Evolutionary conservation across 116 monocot species (phyloP), one percentile per base, ranked within the genome.

Genomic region (Iris pallida): DNA sequence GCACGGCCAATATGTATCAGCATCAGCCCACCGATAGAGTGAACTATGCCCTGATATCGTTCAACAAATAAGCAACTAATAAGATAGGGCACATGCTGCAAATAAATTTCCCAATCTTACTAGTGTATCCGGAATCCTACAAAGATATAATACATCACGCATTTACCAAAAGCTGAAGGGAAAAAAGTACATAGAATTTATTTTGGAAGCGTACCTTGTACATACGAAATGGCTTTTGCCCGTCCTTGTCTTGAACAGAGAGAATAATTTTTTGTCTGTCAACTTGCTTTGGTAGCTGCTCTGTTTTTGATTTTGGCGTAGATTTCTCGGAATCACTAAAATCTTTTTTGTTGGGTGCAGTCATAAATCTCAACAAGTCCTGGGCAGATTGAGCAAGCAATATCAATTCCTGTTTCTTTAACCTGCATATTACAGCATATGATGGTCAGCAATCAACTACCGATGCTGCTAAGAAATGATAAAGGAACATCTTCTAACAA

Each of bases 211-310:
- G 20, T 84, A 92, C 97, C 97, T 72, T 80, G 73, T 87, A 87
- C 48, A 97, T 17, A 6, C 92, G 85, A 46, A 87, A 85, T 59
- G 92, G 92, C 55, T 87, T 89, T 53, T 65, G 75, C 2, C 76
- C 87, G 47, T 80, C 87, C 61, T 87, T 89, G 73, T 78, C 92
- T 66, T 92, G 97, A 66, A 97, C 74, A 17, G 90, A 85, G 61
- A 97, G 80, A n/a, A 97, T 57, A 40, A 97, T 83, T 57, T 88
- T 97, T 55, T 70, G 73, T 45, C 87, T 90, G 57, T 74, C 77
- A 16, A 68, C 67, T 40, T 76, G 57, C 72, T 80, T 69, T 49
- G 63, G 41, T 62, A 61, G 63, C 48, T 66, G 8, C 13, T 73
- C 79, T 10, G n/a, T 63, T 72, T 64, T 55, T 14, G 46, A 20